phyloP scores from a whole-genome alignment of 345 rosid species.

The Geranium rotundifolium region DNA sequence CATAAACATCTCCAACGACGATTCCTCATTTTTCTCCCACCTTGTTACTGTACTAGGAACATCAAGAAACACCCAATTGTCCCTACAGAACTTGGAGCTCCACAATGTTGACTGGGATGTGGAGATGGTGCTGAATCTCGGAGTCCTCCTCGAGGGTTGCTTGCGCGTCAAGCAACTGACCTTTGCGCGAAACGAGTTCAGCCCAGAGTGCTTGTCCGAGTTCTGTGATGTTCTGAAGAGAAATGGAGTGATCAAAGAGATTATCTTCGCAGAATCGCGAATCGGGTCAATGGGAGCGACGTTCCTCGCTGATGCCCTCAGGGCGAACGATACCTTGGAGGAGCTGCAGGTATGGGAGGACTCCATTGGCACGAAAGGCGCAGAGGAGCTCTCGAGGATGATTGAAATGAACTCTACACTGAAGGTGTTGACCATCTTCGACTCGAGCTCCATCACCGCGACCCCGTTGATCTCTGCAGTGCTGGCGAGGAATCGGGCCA shows the following conservation, averaged over 20 bases:
- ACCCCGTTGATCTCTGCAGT: slow-evolving; percentile 85
- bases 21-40: slow-evolving; percentile 28
- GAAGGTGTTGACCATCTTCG: slow-evolving; percentile 64
- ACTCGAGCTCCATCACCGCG: slow-evolving; percentile 54
- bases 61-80: slow-evolving; percentile 23
- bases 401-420: slow-evolving; percentile 73
- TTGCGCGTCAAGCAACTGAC: slow-evolving; percentile 46
- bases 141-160: slow-evolving; percentile 44
- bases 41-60: slow-evolving; percentile 45
- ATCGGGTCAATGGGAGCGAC: slow-evolving; percentile 53
- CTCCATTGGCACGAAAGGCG: slow-evolving; percentile 80
- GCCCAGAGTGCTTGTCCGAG: slow-evolving; percentile 39
- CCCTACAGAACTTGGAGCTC: slow-evolving; percentile 58
- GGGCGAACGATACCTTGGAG: slow-evolving; percentile 56
- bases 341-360: slow-evolving; percentile 96
- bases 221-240: slow-evolving; percentile 46
- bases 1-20: slow-evolving; percentile 40
- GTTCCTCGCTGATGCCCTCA: slow-evolving; percentile 55
- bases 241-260: slow-evolving; percentile 45
- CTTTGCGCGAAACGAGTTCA: slow-evolving; percentile 49
- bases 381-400: slow-evolving; percentile 91
- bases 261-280: slow-evolving; percentile 44
- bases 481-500: slow-evolving; percentile 60
- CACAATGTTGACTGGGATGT: slow-evolving; percentile 52
- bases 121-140: slow-evolving; percentile 40